Evolutionary conservation across 345 rosid species (phyloP), one percentile per base, ranked within the genome.

Genomic region (Eucalyptus guilfoylei): DNA sequence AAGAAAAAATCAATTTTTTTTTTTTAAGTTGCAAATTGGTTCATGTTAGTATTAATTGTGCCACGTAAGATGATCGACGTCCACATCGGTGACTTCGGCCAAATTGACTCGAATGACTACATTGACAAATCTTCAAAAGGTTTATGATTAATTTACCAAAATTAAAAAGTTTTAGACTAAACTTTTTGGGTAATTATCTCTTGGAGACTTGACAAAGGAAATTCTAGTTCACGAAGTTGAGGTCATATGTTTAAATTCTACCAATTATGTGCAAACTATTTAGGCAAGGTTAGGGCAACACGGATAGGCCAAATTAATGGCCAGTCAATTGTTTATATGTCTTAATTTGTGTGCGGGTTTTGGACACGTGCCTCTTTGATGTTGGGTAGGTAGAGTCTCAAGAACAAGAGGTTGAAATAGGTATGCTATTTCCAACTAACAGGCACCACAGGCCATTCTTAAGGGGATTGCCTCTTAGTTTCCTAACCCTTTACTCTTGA

Each of bases 11-110:
- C 6, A 58, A 5, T 5, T 26, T 10, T 5, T 55, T 19, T 23
- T 58, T 9, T 1, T 5, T 5, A 58, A 58, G 26, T 58, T 58
- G 14, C 13, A 60, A 13, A 60, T 26, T 60, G n/a, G 4, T 28
- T 2, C 8, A 60, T 6, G 6, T 28, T 14, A 60, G 16, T 14
- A 60, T 11, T 2, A 5, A 3, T 12, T 1, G 15, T 60, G 69
- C 15, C 32, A 28, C 6, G 2, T 55, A 24, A 3, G 6, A 60
- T 11, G 2, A 13, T 12, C 0, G 1, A 4, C 0, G 4, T 60
- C 8, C 2, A 60, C 8, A 6, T 12, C 2, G 12, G 1, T 2
- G 1, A 60, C 6, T 60, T 11, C 5, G 1, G 12, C 28, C 30
- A 55, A 55, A 55, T 19, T 19, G 28, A 23, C 6, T 1, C 1